These are phyloP conservation scores for Cornus florida DNA, from an alignment of 148 eudicot species.

Conservation along the genomic window DNA sequence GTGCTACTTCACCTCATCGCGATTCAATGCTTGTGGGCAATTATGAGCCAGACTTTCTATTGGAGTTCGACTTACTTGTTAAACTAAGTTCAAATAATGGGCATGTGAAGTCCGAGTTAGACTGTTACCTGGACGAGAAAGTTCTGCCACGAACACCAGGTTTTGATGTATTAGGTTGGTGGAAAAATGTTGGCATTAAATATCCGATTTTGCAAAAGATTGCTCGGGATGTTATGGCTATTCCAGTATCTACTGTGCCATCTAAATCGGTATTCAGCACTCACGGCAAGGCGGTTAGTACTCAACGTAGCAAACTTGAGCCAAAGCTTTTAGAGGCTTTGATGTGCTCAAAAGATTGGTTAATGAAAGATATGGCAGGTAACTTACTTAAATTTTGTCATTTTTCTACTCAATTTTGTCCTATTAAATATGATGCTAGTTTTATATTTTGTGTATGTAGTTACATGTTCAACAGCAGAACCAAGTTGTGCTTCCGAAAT, in stretches of 20 bases:
- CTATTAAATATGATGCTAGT: too few relatives aligned
- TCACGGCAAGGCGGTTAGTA: conserved; percentile 17
- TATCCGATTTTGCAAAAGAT: conserved; percentile 17
- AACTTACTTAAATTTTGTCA: not conserved
- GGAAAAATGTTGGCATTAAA: not conserved
- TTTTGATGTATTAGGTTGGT: conserved; percentile 3
- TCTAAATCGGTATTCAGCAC: conserved; percentile 14
- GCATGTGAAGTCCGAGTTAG: not conserved
- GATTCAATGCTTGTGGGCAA: not conserved
- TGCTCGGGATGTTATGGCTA: conserved; percentile 26
- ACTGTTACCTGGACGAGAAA: conserved; percentile 1
- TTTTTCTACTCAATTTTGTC: too few relatives aligned
- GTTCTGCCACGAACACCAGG: not conserved
- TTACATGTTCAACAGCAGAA: not conserved
- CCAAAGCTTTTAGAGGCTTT: conserved; percentile 20
- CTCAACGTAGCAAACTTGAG: conserved; percentile 22
- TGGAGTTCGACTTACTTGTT: too few relatives aligned
- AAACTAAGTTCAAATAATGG: too few relatives aligned
- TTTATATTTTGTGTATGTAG: not conserved
- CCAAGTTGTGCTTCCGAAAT: too few relatives aligned
- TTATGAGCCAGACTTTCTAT: not conserved
- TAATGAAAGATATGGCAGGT: not conserved
- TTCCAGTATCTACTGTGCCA: conserved; percentile 18
- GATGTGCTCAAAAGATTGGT: conserved; percentile 27
- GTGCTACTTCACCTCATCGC: too few relatives aligned